phyloP scores from a whole-genome alignment of 163 green algal species.

The Chlorella variabilis region DNA sequence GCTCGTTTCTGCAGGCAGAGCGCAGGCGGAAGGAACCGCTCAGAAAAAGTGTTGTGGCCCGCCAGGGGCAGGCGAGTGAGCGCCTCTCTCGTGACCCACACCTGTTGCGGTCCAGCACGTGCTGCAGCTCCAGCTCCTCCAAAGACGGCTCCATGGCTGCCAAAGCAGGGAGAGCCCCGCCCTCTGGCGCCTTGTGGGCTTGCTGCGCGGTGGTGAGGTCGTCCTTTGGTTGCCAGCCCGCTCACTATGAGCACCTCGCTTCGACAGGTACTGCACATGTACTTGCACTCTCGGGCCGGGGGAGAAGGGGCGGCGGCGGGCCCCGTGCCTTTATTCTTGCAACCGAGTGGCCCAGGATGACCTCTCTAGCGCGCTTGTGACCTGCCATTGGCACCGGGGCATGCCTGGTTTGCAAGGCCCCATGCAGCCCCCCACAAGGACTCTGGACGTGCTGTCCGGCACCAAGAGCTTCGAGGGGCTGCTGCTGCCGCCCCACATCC shows the following conservation, averaged over 20 bases:
- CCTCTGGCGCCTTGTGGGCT: too few species aligned
- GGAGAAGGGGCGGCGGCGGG: too few species aligned
- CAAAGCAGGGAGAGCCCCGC: too few species aligned
- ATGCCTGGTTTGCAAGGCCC: too few species aligned
- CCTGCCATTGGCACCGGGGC: neutral
- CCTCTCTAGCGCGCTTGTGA: neutral
- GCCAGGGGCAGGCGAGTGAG: neutral
- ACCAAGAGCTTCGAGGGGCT: conserved; percentile 61
- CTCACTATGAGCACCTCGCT: too few species aligned
- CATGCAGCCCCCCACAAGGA: conserved; percentile 1
- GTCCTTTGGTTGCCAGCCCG: too few species aligned
- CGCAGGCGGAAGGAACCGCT: too few species aligned
- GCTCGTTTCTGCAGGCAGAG: conserved; percentile 14
- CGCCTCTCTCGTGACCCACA: neutral
- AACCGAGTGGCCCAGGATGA: neutral
- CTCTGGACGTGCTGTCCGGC: conserved; percentile 52
- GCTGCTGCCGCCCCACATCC: conserved; percentile 51
- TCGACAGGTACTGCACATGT: too few species aligned
- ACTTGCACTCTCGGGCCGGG: too few species aligned
- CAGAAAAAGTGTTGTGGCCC: too few species aligned
- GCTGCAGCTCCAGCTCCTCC: conserved; percentile 39
- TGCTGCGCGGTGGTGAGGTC: too few species aligned
- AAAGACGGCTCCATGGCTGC: conserved; percentile 1
- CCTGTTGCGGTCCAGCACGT: conserved; percentile 25
- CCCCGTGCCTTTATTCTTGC: too few species aligned